Evolutionary conservation across 179 eudicot species (phyloP).

Genomic region (Actinidia polygama): DNA sequence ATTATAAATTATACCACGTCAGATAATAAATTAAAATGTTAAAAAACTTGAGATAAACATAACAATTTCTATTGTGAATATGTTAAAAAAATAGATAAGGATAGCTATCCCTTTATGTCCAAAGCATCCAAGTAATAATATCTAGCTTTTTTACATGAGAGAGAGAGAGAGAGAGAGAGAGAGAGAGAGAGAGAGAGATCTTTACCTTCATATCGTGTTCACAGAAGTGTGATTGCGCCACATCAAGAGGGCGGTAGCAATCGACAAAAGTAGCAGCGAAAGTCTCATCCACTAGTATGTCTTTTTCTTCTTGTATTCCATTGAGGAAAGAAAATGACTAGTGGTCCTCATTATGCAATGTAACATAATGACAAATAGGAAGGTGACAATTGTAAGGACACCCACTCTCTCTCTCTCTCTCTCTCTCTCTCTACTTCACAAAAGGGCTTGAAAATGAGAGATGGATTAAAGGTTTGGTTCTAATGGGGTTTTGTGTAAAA

Average conservation of each 20-base stretch:
- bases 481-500: not conserved
- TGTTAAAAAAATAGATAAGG: no score
- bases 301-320: not conserved
- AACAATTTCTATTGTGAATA: no score
- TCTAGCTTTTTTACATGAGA: no score
- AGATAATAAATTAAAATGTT: no score
- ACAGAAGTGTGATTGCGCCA: not conserved
- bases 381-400: not conserved
- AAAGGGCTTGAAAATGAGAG: conserved; percentile 16
- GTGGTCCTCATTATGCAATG: conserved; percentile 7
- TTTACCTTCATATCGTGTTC: not conserved
- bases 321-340: not conserved
- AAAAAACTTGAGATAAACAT: no score
- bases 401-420: not conserved
- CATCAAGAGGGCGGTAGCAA: not conserved
- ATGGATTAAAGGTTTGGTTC: not conserved
- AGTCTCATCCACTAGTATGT: conserved; percentile 7
- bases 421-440: not conserved
- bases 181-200: not conserved
- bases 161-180: not conserved
- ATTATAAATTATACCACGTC: no score
- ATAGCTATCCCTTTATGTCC: no score
- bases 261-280: not conserved
- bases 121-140: no score
- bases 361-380: not conserved